Evolutionary conservation across 805 yeast species (phyloP).

Genomic region (Barnettozyma sucrosica): DNA sequence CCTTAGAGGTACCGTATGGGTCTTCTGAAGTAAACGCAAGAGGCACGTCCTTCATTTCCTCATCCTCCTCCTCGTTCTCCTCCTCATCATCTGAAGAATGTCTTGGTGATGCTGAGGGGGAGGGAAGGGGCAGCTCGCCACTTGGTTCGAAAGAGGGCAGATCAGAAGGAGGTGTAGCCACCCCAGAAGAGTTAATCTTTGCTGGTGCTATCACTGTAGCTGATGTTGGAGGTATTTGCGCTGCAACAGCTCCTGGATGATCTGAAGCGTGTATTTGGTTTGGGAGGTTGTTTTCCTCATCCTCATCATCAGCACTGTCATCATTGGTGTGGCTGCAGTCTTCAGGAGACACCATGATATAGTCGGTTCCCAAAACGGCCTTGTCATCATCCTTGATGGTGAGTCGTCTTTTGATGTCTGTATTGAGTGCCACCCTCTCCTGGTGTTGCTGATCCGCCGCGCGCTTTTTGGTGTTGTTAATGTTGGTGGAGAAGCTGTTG

Average conservation of each 20-base stretch:
- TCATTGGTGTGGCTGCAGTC: slow-evolving; percentile 1
- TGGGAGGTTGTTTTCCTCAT: background rate
- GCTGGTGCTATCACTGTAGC: slow-evolving; percentile 1
- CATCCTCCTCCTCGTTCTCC: slow-evolving; percentile 19
- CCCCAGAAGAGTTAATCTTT: slow-evolving; percentile 1
- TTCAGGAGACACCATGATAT: background rate
- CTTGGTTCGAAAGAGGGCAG: slow-evolving; percentile 2
- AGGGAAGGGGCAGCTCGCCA: slow-evolving; percentile 53
- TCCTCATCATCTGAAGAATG: slow-evolving; percentile 28
- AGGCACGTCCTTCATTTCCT: slow-evolving; percentile 6
- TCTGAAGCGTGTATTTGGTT: background rate
- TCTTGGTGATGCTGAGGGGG: slow-evolving; percentile 60
- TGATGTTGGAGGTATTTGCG: background rate
- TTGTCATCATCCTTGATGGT: slow-evolving; percentile 12
- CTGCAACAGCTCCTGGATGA: background rate
- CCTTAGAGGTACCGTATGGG: background rate
- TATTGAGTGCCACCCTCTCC: slow-evolving; percentile 2
- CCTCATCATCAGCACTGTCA: background rate
- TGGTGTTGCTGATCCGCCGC: slow-evolving; percentile 17
- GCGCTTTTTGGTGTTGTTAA: slow-evolving; percentile 16
- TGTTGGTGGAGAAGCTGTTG: background rate
- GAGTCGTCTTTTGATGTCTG: slow-evolving; percentile 16
- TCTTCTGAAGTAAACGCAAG: background rate
- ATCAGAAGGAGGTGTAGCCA: slow-evolving; percentile 1
- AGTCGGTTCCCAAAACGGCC: background rate